A percentile compares a stretch with the other conserved stretches of the same genome.
Evolutionary conservation across 306 rosid genomes (phyloP).

Genomic region (Erythrophleum fordii): DNA sequence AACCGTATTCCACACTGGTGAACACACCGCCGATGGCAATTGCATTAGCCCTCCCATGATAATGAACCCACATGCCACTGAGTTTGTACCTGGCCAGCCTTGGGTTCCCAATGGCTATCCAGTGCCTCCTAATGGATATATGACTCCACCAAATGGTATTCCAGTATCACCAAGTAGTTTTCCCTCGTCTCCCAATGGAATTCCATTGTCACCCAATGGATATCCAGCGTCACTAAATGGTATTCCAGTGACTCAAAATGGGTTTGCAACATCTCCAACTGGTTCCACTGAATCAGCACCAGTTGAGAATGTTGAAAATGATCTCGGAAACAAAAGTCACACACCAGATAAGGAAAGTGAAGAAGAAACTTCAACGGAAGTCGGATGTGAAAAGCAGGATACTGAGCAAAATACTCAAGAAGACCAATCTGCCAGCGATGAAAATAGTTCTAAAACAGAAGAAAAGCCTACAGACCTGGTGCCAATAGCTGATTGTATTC

Average conservation of each 20-base stretch:
- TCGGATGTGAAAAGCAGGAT: conserved; percentile 47
- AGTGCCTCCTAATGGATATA: conserved; percentile 68
- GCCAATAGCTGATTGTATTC: conserved; percentile 39
- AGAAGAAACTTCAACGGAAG: conserved; percentile 46
- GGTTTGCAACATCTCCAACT: conserved; percentile 57
- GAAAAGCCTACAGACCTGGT: conserved; percentile 51
- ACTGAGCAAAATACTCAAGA: conserved; percentile 53
- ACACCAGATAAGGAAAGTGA: conserved; percentile 42
- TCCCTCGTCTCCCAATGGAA: conserved; percentile 62
- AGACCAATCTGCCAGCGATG: conserved; percentile 48
- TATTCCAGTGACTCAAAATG: conserved; percentile 59
- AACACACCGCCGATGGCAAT: conserved; percentile 65
- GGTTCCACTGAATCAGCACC: conserved; percentile 56
- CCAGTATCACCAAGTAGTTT: conserved; percentile 65
- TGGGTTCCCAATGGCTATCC: conserved; percentile 86
- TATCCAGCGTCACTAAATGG: conserved; percentile 55
- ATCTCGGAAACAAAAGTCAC: conserved; percentile 47
- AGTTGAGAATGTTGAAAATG: conserved; percentile 43
- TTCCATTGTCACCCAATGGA: conserved; percentile 62
- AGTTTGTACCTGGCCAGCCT: conserved; percentile 89
- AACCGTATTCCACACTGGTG: conserved; percentile 59
- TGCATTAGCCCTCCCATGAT: conserved; percentile 75
- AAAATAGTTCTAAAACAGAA: conserved; percentile 44
- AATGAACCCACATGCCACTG: conserved; percentile 96
- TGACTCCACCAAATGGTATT: conserved; percentile 62